Base-by-base conservation (phyloP, 768 basidiomycete genomes). In the Calvatia gigantea region DNA sequence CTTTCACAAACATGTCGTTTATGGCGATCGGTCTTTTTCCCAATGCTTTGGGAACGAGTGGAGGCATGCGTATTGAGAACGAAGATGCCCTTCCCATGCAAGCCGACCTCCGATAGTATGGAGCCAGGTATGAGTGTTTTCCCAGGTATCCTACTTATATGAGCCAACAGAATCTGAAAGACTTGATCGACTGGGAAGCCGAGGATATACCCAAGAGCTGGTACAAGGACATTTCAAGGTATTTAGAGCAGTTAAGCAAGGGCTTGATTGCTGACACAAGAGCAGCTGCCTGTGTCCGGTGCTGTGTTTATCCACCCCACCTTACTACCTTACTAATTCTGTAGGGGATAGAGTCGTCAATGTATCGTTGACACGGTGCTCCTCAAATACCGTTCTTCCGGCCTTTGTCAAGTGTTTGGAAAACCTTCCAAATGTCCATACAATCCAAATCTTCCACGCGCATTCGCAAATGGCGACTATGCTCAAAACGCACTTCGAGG, bases 1-100 rank as follows among this genome's bases (percentile, higher is more conserved):
- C 64, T 73, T 5, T 73, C 73, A 0, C 73, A 73, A 52, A 70
- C 71, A 0, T 70, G 69, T 51, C 59, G 53, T 19, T 43, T 58
- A 0, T 67, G 70, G 42, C 62, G 72, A 8, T 35, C 49, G 1
- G 45, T 67, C 0, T 72, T 72, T 42, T 59, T 70, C 2, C 67
- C 67, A 1, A 49, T 69, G 42, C 47, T 68, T 0, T 75, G 69
- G 70, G 63, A 69, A 44, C 57, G 65, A 8, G 58, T 73, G 25
- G 67, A 73, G 39, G 67, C 64, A 0, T 72, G 70, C 54, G 64
- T 63, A 3, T 57, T 48, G 2, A 59, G 59, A 33, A 54, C 47
- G 6, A 17, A 38, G 37, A 12, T 38, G 14, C 12, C 37, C 19
- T 54, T 38, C 17, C 37, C 37, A 11, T 29, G 21, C 15, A 9